phyloP scores from a whole-genome alignment of 2,329 filamentous ascomycete species.

The Talaromyces sp. region DNA sequence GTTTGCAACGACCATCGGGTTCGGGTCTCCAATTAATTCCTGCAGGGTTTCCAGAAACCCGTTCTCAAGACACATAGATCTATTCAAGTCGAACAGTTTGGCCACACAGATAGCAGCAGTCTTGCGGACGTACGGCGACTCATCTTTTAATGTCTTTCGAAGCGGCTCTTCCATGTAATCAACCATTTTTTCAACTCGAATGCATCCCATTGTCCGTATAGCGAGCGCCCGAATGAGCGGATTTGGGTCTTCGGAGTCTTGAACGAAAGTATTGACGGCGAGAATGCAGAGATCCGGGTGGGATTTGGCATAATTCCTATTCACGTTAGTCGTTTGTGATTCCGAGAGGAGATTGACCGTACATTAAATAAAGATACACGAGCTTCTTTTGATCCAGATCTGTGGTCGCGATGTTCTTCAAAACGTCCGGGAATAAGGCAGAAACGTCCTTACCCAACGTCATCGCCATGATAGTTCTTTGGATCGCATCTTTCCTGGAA shows the following conservation, averaged over 20 bases:
- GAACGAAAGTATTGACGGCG: constrained; percentile 97
- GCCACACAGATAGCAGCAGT: constrained; percentile 97
- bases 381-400: constrained; percentile 99
- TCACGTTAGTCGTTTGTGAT: constrained; percentile 2
- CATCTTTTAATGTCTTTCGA: constrained; percentile 91
- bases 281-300: constrained; percentile 98
- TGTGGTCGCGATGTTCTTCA: constrained; percentile 95
- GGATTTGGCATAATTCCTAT: constrained; percentile 97
- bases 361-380: constrained; percentile 98
- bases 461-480: constrained; percentile 99
- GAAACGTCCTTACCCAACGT: constrained; percentile 98
- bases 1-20: constrained; percentile 98
- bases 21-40: constrained; percentile 93
- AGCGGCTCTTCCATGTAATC: constrained; percentile 99
- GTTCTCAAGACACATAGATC: constrained; percentile 88
- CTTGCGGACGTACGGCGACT: constrained; percentile 97
- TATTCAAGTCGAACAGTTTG: constrained; percentile 94
- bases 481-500: constrained; percentile 86
- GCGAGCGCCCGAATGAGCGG: constrained; percentile 90
- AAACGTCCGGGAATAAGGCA: constrained; percentile 89
- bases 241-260: constrained; percentile 98
- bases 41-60: constrained; percentile 91
- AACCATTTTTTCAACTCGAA: constrained; percentile 98
- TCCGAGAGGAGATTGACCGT: constrained; percentile 28
- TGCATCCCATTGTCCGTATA: constrained; percentile 97